Evolutionary conservation across 1,284 basidiomycete genomes (phyloP).

Genomic region (Papiliotrema nemorosa): DNA sequence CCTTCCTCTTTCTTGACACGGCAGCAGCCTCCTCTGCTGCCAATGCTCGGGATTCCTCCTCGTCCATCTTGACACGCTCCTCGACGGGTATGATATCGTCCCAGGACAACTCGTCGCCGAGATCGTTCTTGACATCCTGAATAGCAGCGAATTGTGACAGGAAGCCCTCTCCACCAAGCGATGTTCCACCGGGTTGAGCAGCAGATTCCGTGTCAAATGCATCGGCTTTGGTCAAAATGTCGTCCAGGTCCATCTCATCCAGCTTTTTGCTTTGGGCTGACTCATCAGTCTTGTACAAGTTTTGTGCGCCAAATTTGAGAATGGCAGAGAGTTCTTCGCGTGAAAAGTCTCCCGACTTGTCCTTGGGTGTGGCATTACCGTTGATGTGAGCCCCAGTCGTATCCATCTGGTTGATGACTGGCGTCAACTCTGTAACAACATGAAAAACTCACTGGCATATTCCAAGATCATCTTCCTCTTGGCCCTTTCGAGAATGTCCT

Average conservation of each 20-base stretch:
- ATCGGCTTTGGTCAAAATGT: conserved; percentile 94
- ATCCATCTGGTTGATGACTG: conserved; percentile 99
- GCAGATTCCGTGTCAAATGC: conserved; percentile 94
- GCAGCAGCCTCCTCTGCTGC: conserved; percentile 56
- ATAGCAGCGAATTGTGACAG: conserved; percentile 92
- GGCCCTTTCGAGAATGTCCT: conserved; percentile 94
- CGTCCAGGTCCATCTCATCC: conserved; percentile 98
- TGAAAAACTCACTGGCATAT: conserved; percentile 79
- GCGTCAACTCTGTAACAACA: not conserved
- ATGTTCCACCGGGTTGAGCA: conserved; percentile 72
- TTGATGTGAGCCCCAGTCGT: conserved; percentile 95
- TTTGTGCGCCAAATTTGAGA: conserved; percentile 97
- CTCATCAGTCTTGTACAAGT: conserved; percentile 99
- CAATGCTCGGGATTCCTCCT: conserved; percentile 59
- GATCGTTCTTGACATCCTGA: conserved; percentile 87
- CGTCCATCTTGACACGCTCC: conserved; percentile 80
- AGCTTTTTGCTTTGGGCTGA: conserved; percentile 89
- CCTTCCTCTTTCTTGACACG: conserved; percentile 65
- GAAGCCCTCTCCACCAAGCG: conserved; percentile 95
- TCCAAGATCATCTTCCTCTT: conserved; percentile 99
- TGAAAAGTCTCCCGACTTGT: conserved; percentile 74
- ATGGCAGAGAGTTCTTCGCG: conserved; percentile 99
- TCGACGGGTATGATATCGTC: conserved; percentile 98
- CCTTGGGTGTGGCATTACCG: conserved; percentile 73
- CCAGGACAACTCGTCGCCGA: conserved; percentile 86